phyloP scores from a whole-genome alignment of 106 monocot genomes.

The Phalaenopsis aphrodite region DNA sequence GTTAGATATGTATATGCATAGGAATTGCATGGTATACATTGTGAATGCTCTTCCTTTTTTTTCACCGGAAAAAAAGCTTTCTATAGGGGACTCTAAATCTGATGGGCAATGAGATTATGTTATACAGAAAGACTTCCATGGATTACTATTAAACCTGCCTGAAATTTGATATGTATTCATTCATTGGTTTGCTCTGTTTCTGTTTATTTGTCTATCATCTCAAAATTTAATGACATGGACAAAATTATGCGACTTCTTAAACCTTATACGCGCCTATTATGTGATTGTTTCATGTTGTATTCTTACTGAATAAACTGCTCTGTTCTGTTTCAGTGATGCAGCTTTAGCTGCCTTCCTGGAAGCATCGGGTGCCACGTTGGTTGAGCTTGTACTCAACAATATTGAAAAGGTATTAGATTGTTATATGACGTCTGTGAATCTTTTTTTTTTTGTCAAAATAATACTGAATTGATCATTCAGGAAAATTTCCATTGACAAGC shows the following conservation, averaged over 20 bases:
- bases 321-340: slow-evolving; percentile 52
- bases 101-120: background rate
- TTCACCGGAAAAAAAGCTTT: background rate
- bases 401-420: slow-evolving; percentile 39
- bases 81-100: background rate
- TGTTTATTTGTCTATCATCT: background rate
- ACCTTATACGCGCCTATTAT: background rate
- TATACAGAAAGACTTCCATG: background rate
- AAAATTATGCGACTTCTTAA: background rate
- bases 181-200: background rate
- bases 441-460: background rate
- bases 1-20: too few relatives aligned
- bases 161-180: background rate
- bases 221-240: background rate
- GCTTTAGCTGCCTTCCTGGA: slow-evolving; percentile 66
- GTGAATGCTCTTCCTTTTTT: background rate
- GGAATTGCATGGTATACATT: too few relatives aligned
- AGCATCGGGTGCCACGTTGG: slow-evolving; percentile 52
- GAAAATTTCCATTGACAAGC: background rate
- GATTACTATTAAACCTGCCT: background rate
- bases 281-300: background rate
- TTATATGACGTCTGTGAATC: background rate
- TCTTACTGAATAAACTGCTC: background rate
- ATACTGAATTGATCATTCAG: background rate
- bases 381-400: slow-evolving; percentile 66